phyloP scores from a whole-genome alignment of 2,329 filamentous ascomycete species.

The Hymenoscyphus scutula region DNA sequence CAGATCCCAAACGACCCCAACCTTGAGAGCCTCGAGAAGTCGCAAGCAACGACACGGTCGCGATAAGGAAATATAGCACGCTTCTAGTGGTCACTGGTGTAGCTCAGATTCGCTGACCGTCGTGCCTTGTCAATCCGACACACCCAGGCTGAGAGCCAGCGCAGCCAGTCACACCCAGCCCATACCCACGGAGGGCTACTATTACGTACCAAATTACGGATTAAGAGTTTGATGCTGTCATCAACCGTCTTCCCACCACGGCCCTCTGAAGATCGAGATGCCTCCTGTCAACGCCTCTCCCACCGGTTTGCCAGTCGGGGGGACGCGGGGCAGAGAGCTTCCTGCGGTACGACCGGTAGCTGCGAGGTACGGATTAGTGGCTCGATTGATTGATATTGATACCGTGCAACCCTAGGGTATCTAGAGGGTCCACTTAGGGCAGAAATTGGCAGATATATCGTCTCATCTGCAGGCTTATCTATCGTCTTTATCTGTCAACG shows the following conservation, averaged over 20 bases:
- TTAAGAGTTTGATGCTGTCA: slow-evolving; percentile 32
- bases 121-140: slow-evolving; percentile 7
- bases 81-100: slow-evolving; percentile 15
- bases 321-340: neutral
- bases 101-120: slow-evolving; percentile 4
- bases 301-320: slow-evolving; percentile 2
- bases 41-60: neutral
- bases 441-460: slow-evolving; percentile 9
- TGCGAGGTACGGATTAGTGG: slow-evolving; percentile 27
- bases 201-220: slow-evolving; percentile 31
- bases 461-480: slow-evolving; percentile 21
- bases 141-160: neutral
- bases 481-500: neutral
- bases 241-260: slow-evolving; percentile 16
- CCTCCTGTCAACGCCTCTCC: neutral
- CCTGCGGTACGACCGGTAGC: slow-evolving; percentile 17
- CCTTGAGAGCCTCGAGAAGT: neutral
- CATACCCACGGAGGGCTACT: slow-evolving; percentile 13
- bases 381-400: slow-evolving; percentile 13
- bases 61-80: slow-evolving; percentile 13
- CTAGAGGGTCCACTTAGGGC: neutral
- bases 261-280: neutral
- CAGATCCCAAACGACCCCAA: neutral
- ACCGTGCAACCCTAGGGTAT: slow-evolving; percentile 11
- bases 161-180: neutral